Evolutionary conservation across 495 filamentous ascomycete genomes (phyloP), one percentile per base, ranked within the genome.

Genomic region (Talaromyces ruber): DNA sequence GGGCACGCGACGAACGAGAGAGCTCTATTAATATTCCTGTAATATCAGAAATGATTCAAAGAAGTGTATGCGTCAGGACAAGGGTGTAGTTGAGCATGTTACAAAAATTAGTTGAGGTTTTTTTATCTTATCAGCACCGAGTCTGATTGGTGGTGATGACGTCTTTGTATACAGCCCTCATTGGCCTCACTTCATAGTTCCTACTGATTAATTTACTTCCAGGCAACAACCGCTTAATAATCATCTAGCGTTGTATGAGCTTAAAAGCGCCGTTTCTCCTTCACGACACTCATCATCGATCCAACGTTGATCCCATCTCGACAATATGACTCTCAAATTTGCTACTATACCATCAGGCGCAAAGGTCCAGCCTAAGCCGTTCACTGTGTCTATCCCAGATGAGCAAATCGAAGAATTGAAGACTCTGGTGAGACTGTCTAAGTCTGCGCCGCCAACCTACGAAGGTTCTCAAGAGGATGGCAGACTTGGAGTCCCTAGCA

Each of bases 401-500:
- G 47, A 71, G 12, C 69, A 80, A 9, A 51, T 86, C 9, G 69
- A 69, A 11, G 79, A 81, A 22, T 74, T 86, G 61, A 66, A 77
- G 51, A 72, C 72, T 4, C 74, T 87, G 6, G 64, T 87, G 6
- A 70, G 72, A 58, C 63, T 83, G 5, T 79, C 83, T 26, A 82
- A 75, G 63, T 70, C 86, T 8, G 82, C 77, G 0, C 82, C 81
- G 0, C 62, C 69, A 14, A 72, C 82, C 1, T 87, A 73, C 32
- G 82, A 84, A 68, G 55, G 62, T 6, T 54, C 51, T 32, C 75
- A 78, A 16, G 50, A 67, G 11, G 75, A 84, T 56, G 61, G 68
- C 52, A 72, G 70, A 18, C 85, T 77, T 66, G 87, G 87, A 8
- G 68, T 88, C 51, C 78, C 79, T 0, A 75, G 72, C 3, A 71